These are phyloP conservation scores for Cyclotella atomus DNA, from an alignment of 108 stramenopile species.

Conservation along the genomic window DNA sequence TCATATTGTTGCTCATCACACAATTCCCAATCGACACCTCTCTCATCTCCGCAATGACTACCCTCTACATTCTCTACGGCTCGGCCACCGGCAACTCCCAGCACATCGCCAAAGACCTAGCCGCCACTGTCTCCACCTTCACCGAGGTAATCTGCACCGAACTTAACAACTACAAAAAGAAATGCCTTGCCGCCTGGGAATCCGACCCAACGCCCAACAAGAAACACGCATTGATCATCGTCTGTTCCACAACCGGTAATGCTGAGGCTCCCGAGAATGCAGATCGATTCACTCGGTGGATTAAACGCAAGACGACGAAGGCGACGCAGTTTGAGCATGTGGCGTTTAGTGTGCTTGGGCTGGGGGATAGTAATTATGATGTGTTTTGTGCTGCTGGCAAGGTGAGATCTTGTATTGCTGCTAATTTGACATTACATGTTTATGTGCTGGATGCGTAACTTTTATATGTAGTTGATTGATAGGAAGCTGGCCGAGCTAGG, in stretches of 20 bases:
- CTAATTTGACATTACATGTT: not conserved
- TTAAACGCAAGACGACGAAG: constrained; percentile 62
- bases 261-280: constrained; percentile 91
- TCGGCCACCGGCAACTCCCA: constrained; percentile 83
- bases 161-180: constrained; percentile 73
- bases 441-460: not conserved
- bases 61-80: constrained; percentile 77
- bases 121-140: constrained; percentile 59
- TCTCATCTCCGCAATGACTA: too few species aligned
- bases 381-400: constrained; percentile 84
- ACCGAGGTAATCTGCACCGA: constrained; percentile 65
- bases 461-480: constrained; percentile 45
- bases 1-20: too few species aligned
- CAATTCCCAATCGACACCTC: too few species aligned
- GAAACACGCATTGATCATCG: constrained; percentile 65
- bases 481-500: constrained; percentile 72
- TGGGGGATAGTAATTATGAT: constrained; percentile 92
- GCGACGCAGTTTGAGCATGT: constrained; percentile 51
- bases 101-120: constrained; percentile 80
- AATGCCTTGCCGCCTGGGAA: constrained; percentile 56
- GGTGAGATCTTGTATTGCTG: not conserved
- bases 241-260: constrained; percentile 91
- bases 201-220: constrained; percentile 20
- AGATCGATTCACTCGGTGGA: constrained; percentile 69
- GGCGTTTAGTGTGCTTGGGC: constrained; percentile 50